These are phyloP conservation scores for Saposhnikovia divaricata DNA, from an alignment of 129 eudicot species.

Conservation along the genomic window DNA sequence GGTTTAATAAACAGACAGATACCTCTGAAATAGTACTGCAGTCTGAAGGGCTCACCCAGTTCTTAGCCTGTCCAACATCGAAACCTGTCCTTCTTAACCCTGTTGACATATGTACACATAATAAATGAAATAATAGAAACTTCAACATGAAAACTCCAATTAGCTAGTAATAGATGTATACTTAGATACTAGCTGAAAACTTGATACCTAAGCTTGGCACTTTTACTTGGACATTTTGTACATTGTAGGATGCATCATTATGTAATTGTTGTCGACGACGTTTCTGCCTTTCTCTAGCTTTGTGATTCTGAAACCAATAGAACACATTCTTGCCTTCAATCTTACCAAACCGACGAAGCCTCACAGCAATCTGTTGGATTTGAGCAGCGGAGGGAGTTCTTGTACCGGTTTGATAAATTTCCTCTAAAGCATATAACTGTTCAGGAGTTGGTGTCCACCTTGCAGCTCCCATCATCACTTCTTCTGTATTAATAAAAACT, in stretches of 20 bases:
- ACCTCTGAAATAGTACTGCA: constrained; percentile 34
- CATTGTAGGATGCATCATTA: neutral
- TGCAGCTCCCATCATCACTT: constrained; percentile 14
- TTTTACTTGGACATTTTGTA: no score
- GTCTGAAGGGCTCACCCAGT: constrained; percentile 25
- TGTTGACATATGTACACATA: constrained; percentile 6
- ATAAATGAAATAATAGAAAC: neutral
- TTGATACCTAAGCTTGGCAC: neutral
- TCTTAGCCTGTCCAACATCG: constrained; percentile 18
- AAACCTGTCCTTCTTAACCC: constrained; percentile 19
- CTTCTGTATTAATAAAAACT: neutral
- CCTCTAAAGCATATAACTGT: constrained; percentile 27
- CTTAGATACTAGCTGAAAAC: neutral
- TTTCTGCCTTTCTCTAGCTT: constrained; percentile 39
- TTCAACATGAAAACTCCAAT: neutral
- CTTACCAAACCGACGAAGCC: constrained; percentile 32
- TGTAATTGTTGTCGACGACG: constrained; percentile 16
- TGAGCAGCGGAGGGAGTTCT: constrained; percentile 31
- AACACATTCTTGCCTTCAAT: constrained; percentile 46
- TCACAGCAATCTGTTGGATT: constrained; percentile 29
- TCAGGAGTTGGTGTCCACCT: constrained; percentile 42
- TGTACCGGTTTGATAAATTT: constrained; percentile 25
- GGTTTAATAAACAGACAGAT: neutral
- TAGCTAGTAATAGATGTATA: neutral
- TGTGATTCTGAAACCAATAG: constrained; percentile 45